phyloP scores from a whole-genome alignment of 1,139 yeast genomes.

The Candida neerlandica region DNA sequence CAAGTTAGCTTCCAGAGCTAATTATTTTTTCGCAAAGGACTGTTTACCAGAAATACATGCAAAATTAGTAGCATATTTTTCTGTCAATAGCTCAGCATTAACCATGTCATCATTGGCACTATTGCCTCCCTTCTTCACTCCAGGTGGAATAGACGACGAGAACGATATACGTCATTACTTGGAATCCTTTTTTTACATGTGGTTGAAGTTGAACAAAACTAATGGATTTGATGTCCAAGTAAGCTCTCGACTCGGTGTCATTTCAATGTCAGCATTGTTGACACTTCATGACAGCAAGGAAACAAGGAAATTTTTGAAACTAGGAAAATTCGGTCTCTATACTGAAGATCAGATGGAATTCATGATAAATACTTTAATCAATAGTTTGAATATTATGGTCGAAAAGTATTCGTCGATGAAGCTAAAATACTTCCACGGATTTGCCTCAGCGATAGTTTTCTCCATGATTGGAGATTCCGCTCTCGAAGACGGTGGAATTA shows the following conservation, averaged over 20 bases:
- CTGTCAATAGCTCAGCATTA: slow-evolving; percentile 59
- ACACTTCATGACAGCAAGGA: slow-evolving; percentile 29
- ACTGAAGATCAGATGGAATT: slow-evolving; percentile 60
- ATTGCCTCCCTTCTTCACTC: slow-evolving; percentile 46
- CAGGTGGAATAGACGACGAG: slow-evolving; percentile 25
- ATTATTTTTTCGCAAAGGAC: slow-evolving; percentile 45
- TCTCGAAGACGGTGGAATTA: slow-evolving; percentile 45
- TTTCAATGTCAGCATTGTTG: slow-evolving; percentile 53
- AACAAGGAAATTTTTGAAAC: slow-evolving; percentile 16
- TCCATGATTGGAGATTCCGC: slow-evolving; percentile 59
- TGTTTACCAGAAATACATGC: slow-evolving; percentile 39
- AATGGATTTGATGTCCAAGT: slow-evolving; percentile 67
- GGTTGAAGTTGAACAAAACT: slow-evolving; percentile 64
- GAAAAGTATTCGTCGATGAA: slow-evolving; percentile 42
- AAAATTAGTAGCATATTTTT: slow-evolving; percentile 49
- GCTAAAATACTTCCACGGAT: slow-evolving; percentile 55
- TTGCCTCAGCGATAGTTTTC: slow-evolving; percentile 64
- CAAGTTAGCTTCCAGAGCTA: slow-evolving; percentile 49
- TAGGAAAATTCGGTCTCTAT: slow-evolving; percentile 59
- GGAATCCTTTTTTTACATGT: slow-evolving; percentile 70
- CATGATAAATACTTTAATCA: slow-evolving; percentile 58
- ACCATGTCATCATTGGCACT: slow-evolving; percentile 60
- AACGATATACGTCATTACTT: slow-evolving; percentile 56
- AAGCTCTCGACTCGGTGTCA: slow-evolving; percentile 65
- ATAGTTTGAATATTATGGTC: slow-evolving; percentile 50